phyloP scores from a whole-genome alignment of 352 stramenopile species.

The Thalassiosira oceanica region DNA sequence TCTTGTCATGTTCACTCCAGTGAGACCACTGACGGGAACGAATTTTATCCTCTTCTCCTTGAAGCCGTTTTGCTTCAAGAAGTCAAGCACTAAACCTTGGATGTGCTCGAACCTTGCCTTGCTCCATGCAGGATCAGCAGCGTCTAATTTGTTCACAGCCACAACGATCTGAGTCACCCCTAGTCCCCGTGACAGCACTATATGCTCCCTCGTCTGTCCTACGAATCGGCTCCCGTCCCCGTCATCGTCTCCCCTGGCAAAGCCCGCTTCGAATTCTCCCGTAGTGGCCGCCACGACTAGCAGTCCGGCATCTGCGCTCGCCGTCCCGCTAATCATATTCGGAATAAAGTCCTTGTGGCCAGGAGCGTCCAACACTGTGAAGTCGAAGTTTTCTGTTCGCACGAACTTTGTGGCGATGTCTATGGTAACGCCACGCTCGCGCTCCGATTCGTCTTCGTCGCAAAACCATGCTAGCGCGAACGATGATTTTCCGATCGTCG shows the following conservation, averaged over 20 bases:
- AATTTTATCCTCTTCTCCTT: constrained; percentile 72
- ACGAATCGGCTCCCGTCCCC: constrained; percentile 52
- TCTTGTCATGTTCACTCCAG: constrained; percentile 77
- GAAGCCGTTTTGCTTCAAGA: constrained; percentile 73
- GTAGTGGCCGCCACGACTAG: constrained; percentile 92
- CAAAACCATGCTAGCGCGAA: constrained; percentile 93
- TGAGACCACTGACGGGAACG: constrained; percentile 80
- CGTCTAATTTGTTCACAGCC: constrained; percentile 98
- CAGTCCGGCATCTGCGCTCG: constrained; percentile 81
- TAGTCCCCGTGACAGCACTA: constrained; percentile 88
- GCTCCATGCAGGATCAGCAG: constrained; percentile 80
- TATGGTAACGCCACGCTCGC: constrained; percentile 96
- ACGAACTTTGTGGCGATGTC: constrained; percentile 93
- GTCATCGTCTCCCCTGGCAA: constrained; percentile 69
- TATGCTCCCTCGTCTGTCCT: constrained; percentile 97
- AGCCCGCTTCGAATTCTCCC: constrained; percentile 92
- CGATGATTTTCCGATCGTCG: constrained; percentile 90
- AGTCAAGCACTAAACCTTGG: constrained; percentile 56
- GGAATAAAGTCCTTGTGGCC: constrained; percentile 96
- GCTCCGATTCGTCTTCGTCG: constrained; percentile 81
- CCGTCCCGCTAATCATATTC: constrained; percentile 95
- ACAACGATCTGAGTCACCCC: constrained; percentile 94
- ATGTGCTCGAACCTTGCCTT: constrained; percentile 77
- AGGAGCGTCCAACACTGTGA: constrained; percentile 94
- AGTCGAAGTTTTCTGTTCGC: constrained; percentile 86